Evolutionary conservation across 371 early-diverging fungal species (phyloP).

Genomic region (Zancudomyces culisetae): DNA sequence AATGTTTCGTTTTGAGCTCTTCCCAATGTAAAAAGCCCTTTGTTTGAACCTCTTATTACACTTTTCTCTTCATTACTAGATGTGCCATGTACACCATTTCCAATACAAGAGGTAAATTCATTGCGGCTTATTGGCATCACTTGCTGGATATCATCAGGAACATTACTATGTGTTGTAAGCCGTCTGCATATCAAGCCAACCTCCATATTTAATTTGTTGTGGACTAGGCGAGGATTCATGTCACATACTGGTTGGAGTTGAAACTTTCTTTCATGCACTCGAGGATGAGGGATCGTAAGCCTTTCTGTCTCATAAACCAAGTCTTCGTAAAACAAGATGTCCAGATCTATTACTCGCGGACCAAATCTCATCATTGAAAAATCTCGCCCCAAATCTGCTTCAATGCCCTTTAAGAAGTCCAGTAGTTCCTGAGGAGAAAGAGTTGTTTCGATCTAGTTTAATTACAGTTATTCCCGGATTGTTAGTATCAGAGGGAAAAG

Average conservation of each 20-base stretch:
- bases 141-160: constrained; percentile 37
- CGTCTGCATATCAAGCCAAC: constrained; percentile 57
- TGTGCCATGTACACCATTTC: background rate
- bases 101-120: background rate
- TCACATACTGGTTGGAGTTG: constrained; percentile 86
- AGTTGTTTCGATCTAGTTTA: constrained; percentile 27
- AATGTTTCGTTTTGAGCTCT: constrained; percentile 15
- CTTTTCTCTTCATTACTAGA: background rate
- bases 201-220: constrained; percentile 68
- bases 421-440: constrained; percentile 58
- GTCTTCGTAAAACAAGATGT: constrained; percentile 79
- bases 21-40: background rate
- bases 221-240: constrained; percentile 73
- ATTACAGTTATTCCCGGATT: background rate
- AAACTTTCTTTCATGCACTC: constrained; percentile 82
- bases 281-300: constrained; percentile 75
- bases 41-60: background rate
- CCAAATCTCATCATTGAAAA: constrained; percentile 51
- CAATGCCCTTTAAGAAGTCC: constrained; percentile 61
- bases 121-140: constrained; percentile 36
- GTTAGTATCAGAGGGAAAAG: background rate
- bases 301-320: constrained; percentile 42
- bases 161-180: constrained; percentile 36
- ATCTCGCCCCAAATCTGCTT: constrained; percentile 60
- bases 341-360: constrained; percentile 84